These are phyloP conservation scores for Lasiosphaeria miniovina DNA, from an alignment of 495 filamentous ascomycete genomes.

Conservation along the genomic window DNA sequence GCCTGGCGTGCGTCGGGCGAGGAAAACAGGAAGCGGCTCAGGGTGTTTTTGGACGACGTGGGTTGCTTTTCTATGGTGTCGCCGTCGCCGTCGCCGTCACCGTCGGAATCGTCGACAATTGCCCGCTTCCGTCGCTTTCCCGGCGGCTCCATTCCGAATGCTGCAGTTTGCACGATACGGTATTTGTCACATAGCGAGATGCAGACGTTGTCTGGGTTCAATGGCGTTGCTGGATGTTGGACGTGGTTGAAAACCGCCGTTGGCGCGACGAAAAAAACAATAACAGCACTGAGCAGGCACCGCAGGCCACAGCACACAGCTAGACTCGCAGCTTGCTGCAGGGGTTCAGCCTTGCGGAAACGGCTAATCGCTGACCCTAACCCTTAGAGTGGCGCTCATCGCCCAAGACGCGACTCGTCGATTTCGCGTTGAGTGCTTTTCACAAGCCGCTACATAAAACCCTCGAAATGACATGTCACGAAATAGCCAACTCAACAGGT, in stretches of 20 bases:
- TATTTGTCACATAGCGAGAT: conserved; percentile 25
- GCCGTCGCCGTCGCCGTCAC: conserved; percentile 22
- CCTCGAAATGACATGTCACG: not conserved
- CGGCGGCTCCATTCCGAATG: conserved; percentile 50
- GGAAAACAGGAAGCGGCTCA: conserved; percentile 42
- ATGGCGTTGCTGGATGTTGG: not conserved
- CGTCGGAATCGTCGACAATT: conserved; percentile 33
- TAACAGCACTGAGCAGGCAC: conserved; percentile 5
- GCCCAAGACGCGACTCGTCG: too few relatives aligned
- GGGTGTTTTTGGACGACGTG: conserved; percentile 28
- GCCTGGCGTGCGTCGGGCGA: conserved; percentile 35
- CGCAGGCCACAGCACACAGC: not conserved
- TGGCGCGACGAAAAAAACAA: not conserved
- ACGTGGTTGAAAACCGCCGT: not conserved
- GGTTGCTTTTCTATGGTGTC: conserved; percentile 15
- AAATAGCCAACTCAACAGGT: too few relatives aligned
- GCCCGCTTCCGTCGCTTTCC: conserved; percentile 50
- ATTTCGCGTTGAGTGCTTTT: not conserved
- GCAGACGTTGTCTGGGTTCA: conserved; percentile 1
- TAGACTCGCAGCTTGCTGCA: not conserved
- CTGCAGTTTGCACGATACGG: conserved; percentile 4
- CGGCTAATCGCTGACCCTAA: not conserved
- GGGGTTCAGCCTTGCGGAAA: conserved; percentile 7
- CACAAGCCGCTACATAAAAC: not conserved
- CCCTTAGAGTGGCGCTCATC: not conserved